Base-by-base conservation (phyloP, 2,329 filamentous ascomycete genomes). In the Cladosporium sp. region DNA sequence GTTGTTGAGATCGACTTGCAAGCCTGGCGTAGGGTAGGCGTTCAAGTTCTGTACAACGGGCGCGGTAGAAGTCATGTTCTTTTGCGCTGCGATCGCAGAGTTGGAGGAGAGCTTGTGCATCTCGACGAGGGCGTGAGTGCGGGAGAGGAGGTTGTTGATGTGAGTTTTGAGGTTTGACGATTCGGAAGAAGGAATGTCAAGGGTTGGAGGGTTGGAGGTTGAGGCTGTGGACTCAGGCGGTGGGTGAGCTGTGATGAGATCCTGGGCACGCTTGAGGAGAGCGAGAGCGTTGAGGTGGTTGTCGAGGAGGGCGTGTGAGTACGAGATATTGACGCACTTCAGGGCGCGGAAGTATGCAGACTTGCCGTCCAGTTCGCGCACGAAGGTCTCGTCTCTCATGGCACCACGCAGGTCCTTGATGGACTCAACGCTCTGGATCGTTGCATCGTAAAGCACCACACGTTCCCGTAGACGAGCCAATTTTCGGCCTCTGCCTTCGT, bases 371-470 rank as follows among this genome's bases (percentile, higher is more conserved):
- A 99, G 82, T 76, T 95, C 92, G 55, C 85, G 80, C 5, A 93
- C 83, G 69, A 99, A 91, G 18, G 81, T 83, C 49, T 88, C 85
- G 73, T 99, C 95, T 50, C 92, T 90, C 40, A 92, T 92, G 21
- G 97, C 91, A 78, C 95, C 95, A 2, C 93, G 91, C 16, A 99
- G 84, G 67, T 97, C 92, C 72, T 91, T 92, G 76, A 97, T 88
- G 5, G 93, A 92, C 70, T 97, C 91, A 67, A 99, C 83, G 78
- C 92, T 97, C 78, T 97, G 92, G 28, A 97, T 80, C 10, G 90
- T 96, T 28, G 92, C 92, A 76, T 97, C 93, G 76, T 97, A 98
- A 1, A 99, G 83, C 2, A 94, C 93, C 16, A 91, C 88, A 72
- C 92, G 90, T 77, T 98, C 94, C 74, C 92, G 91, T 61, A 98